Conservation (phyloP, 345 rosid genomes). For the Viola odorata region DNA sequence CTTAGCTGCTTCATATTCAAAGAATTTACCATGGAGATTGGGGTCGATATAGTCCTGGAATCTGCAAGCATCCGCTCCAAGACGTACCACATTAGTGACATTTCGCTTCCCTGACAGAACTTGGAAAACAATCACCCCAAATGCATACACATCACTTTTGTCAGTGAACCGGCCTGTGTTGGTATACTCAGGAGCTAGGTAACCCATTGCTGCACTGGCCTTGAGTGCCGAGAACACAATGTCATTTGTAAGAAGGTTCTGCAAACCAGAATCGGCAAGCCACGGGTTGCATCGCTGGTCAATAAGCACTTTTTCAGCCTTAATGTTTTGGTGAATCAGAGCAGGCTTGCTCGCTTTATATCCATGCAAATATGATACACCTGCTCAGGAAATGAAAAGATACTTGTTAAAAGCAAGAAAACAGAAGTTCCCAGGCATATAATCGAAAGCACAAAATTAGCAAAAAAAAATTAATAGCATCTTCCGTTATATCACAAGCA, state of each 20-base stretch:
- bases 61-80: conserved; percentile 22
- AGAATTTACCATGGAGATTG: conserved; percentile 21
- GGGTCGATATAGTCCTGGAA: conserved; percentile 25
- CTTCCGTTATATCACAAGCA: neutral
- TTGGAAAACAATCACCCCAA: conserved; percentile 30
- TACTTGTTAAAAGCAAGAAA: neutral
- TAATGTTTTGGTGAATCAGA: conserved; percentile 22
- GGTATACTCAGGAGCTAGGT: conserved; percentile 29
- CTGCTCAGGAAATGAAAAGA: conserved; percentile 13
- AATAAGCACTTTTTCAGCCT: conserved; percentile 20
- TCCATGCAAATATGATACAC: conserved; percentile 21
- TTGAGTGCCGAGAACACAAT: conserved; percentile 25
- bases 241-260: conserved; percentile 30
- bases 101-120: conserved; percentile 26
- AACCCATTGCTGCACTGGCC: conserved; percentile 35
- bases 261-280: conserved; percentile 26
- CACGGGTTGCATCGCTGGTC: conserved; percentile 20
- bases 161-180: conserved; percentile 27
- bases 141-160: conserved; percentile 28
- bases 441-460: no score
- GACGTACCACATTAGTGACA: conserved; percentile 15
- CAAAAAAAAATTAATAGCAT: neutral
- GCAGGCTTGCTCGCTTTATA: conserved; percentile 20
- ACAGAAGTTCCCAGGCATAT: neutral
- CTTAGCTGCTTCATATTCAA: conserved; percentile 31